Conservation (phyloP, 805 yeast species). For the Kodamaea hsintzibuensis region DNA sequence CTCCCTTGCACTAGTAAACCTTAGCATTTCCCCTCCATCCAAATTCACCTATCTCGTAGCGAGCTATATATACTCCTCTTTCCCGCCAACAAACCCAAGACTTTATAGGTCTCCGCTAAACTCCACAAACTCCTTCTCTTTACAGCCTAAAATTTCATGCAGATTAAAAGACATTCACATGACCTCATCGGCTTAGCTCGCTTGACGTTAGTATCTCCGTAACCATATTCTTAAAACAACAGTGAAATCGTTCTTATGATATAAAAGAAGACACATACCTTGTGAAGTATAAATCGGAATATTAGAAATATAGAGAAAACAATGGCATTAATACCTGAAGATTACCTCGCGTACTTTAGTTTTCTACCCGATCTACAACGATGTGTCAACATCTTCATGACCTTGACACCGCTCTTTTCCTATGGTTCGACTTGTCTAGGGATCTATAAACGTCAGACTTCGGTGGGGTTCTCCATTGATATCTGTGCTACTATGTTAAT, state of each 20-base stretch:
- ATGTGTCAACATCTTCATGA: slow-evolving; percentile 62
- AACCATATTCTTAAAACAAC: no score
- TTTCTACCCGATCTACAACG: slow-evolving; percentile 45
- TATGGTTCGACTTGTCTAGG: slow-evolving; percentile 81
- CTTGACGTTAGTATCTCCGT: no score
- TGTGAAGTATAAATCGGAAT: not conserved
- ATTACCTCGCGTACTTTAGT: slow-evolving; percentile 24
- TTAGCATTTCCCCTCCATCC: no score
- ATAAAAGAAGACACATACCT: not conserved
- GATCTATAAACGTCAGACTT: slow-evolving; percentile 61
- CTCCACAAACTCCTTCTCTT: no score
- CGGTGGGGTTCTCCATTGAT: slow-evolving; percentile 86
- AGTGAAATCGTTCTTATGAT: not conserved
- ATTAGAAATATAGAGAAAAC: not conserved
- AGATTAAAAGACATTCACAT: no score
- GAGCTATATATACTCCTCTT: no score
- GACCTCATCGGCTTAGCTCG: no score
- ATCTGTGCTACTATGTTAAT: slow-evolving; percentile 89
- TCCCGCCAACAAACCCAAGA: no score
- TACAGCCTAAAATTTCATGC: no score
- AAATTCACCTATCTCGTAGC: no score
- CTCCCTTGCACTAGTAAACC: no score
- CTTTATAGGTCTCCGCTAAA: no score
- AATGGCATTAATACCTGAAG: slow-evolving; percentile 16
- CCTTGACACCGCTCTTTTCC: slow-evolving; percentile 82